A percentile compares a stretch with the other conserved stretches of the same genome.
Conservation (phyloP, 495 filamentous ascomycete species). For the Aspergillus leporis region DNA sequence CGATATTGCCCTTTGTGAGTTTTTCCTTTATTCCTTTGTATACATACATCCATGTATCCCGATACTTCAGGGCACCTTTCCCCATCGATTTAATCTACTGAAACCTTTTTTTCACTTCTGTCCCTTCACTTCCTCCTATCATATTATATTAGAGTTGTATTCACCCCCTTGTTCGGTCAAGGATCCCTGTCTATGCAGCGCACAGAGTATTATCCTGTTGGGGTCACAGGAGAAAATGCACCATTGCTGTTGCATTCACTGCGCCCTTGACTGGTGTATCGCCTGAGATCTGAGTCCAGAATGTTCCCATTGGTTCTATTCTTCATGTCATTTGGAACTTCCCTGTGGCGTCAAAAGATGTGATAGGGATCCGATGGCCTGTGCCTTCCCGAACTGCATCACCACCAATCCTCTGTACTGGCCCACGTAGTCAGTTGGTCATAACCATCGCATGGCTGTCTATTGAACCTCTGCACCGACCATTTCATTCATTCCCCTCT, state of each 20-base stretch:
- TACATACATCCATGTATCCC: conserved; percentile 1
- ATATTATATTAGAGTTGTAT: background rate
- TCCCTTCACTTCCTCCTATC: background rate
- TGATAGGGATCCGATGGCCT: conserved; percentile 31
- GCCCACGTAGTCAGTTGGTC: conserved; percentile 21
- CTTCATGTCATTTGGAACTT: conserved; percentile 19
- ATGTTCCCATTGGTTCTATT: conserved; percentile 28
- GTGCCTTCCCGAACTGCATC: conserved; percentile 41
- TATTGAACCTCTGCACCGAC: conserved; percentile 8
- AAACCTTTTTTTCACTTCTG: background rate
- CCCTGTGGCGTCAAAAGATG: conserved; percentile 34
- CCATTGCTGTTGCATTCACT: conserved; percentile 18
- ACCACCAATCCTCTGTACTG: conserved; percentile 17
- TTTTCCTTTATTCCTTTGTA: background rate
- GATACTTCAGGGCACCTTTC: background rate
- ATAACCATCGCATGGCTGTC: conserved; percentile 14
- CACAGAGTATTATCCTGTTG: conserved; percentile 4
- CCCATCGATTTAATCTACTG: background rate
- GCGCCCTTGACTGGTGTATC: conserved; percentile 9
- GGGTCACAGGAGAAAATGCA: conserved; percentile 16
- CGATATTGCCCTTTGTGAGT: background rate
- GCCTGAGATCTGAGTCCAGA: conserved; percentile 18
- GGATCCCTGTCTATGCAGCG: conserved; percentile 11
- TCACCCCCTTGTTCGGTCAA: background rate
- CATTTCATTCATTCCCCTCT: conserved; percentile 5